Evolutionary conservation across 1,284 basidiomycete species (phyloP), one percentile per base, ranked within the genome.

Genomic region (Hypsizygus ulmarius): DNA sequence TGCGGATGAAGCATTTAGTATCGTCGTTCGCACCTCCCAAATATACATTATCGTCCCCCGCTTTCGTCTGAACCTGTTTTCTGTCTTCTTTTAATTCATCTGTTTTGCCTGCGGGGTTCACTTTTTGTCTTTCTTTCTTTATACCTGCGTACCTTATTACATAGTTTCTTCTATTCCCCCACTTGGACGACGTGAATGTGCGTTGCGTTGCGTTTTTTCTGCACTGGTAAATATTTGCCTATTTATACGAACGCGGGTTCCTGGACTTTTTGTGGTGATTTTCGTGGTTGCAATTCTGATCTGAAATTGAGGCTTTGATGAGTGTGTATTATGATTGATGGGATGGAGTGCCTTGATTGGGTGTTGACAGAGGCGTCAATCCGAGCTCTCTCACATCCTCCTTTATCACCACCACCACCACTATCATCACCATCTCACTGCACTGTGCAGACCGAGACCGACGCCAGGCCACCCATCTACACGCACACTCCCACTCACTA

Each of bases 351-450:
- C 56, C 55, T 38, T 57, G 61, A 59, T 59, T 54, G 55, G 50
- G 40, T 51, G 57, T 66, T 57, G 56, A 57, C 56, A 54, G 48
- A 57, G 60, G 56, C 59, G 56, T 57, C 50, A 45, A 35, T 43
- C 53, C 53, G 53, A 55, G 56, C 52, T 33, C 43, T 37, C 42
- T 35, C 45, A 48, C 40, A 49, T 36, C 21, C 6, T 29, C 30
- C 40, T 37, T 11, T 33, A 21, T 43, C 16, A 29, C 29, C 25
- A 21, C 47, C 34, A 41, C 18, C 18, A 7, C 21, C 21, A 25
- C 21, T 25, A n/a, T n/a, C n/a, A n/a, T n/a, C n/a, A n/a, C n/a
- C n/a, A n/a, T n/a, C n/a, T n/a, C n/a, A n/a, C n/a, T n/a, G n/a
- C n/a, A n/a, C n/a, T n/a, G n/a, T n/a, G n/a, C n/a, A n/a, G n/a